phyloP scores from a whole-genome alignment of 495 filamentous ascomycete genomes.

The Hyaloscypha variabilis region DNA sequence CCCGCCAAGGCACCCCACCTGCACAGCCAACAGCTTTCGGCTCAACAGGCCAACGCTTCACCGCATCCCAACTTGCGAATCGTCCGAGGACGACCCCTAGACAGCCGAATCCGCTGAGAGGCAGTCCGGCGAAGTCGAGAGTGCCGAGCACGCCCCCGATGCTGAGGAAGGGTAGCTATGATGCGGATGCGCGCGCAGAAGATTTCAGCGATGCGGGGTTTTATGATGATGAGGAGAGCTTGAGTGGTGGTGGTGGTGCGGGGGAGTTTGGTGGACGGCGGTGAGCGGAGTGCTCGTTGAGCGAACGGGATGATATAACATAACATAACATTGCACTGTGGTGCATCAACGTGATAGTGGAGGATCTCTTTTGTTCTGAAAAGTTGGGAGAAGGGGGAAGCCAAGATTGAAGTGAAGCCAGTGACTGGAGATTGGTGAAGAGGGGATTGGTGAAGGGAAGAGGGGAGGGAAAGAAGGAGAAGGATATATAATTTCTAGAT shows the following conservation, averaged over 20 bases:
- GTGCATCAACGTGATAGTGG: not conserved
- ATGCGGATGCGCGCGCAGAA: constrained; percentile 65
- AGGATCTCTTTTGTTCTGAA: constrained; percentile 19
- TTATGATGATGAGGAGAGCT: constrained; percentile 53
- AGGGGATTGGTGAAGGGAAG: not conserved
- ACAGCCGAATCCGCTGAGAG: constrained; percentile 23
- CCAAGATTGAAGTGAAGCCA: not conserved
- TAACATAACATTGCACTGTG: too few species aligned
- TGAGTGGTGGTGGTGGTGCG: constrained; percentile 22
- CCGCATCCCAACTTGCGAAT: constrained; percentile 49
- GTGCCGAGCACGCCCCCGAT: constrained; percentile 69
- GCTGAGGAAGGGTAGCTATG: constrained; percentile 68
- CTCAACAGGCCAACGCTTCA: constrained; percentile 53
- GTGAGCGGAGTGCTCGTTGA: not conserved
- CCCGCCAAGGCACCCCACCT: constrained; percentile 51
- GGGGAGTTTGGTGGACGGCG: constrained; percentile 13
- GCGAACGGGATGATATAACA: too few species aligned
- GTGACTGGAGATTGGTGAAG: too few species aligned
- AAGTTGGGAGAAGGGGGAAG: constrained; percentile 1
- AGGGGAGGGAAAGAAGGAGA: not conserved
- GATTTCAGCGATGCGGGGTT: constrained; percentile 59
- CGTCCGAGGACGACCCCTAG: constrained; percentile 37
- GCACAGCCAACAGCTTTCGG: constrained; percentile 53
- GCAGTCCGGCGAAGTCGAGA: constrained; percentile 29
- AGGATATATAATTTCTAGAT: constrained; percentile 9